phyloP scores from a whole-genome alignment of 345 rosid genomes.

The Corchorus olitorius region DNA sequence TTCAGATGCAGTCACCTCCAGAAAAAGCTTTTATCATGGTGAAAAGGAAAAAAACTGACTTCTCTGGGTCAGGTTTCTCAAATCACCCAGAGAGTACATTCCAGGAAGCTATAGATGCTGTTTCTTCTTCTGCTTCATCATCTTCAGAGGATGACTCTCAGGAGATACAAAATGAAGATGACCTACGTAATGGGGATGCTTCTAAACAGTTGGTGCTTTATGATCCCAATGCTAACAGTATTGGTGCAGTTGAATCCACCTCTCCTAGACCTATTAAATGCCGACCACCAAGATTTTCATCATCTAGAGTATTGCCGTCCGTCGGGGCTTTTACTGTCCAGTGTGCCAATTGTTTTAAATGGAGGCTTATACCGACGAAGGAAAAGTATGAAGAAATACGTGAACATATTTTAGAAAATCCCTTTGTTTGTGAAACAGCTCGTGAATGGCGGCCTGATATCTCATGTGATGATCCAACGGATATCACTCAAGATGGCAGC shows the following conservation, averaged over 20 bases:
- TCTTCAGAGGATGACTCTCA: constrained; percentile 35
- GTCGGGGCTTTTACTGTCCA: constrained; percentile 93
- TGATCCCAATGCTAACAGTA: constrained; percentile 46
- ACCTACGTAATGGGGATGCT: constrained; percentile 32
- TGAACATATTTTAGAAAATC: constrained; percentile 70
- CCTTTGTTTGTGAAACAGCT: constrained; percentile 70
- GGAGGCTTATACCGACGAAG: constrained; percentile 91
- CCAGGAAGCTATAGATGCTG: constrained; percentile 30
- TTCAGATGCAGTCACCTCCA: constrained; percentile 47
- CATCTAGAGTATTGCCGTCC: constrained; percentile 55
- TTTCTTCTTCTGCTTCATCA: constrained; percentile 42
- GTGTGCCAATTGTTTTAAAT: constrained; percentile 83
- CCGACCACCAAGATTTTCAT: constrained; percentile 31
- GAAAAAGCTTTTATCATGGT: constrained; percentile 35
- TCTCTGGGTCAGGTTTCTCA: constrained; percentile 28
- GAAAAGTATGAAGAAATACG: constrained; percentile 92
- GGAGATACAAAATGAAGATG: constrained; percentile 33
- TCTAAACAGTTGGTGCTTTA: constrained; percentile 69
- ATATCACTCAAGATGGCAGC: constrained; percentile 88
- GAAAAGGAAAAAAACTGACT: constrained; percentile 43
- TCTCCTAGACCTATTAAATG: constrained; percentile 28
- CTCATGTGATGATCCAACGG: constrained; percentile 77
- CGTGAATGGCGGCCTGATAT: constrained; percentile 77
- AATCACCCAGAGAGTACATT: constrained; percentile 24
- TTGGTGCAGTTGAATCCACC: constrained; percentile 32